Conservation (phyloP, 352 stramenopile genomes). For the Phytophthora gonapodyides region DNA sequence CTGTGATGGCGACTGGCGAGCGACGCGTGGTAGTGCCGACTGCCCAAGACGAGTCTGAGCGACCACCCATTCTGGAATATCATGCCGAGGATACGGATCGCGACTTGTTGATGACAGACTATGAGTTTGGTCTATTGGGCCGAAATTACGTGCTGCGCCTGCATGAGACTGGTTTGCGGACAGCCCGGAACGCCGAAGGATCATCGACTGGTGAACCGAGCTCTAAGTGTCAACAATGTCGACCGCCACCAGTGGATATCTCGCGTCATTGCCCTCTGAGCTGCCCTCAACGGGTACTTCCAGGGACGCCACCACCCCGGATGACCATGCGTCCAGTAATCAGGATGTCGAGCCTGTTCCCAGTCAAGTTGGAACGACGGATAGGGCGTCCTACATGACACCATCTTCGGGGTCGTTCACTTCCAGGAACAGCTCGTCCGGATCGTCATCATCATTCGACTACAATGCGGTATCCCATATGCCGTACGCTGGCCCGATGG, state of each 20-base stretch:
- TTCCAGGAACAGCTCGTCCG: conserved; percentile 4
- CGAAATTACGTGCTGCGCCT: background rate
- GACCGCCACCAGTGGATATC: background rate
- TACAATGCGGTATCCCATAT: too few species aligned
- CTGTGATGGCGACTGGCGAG: too few species aligned
- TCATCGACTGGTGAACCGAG: background rate
- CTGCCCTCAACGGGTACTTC: background rate
- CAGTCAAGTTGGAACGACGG: background rate
- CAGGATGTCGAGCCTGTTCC: too few species aligned
- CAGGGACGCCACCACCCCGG: background rate
- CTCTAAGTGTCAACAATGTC: background rate
- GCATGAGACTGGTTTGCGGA: background rate
- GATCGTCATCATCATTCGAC: background rate
- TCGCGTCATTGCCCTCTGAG: background rate
- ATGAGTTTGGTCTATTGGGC: background rate
- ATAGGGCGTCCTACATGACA: background rate
- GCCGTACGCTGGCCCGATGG: too few species aligned
- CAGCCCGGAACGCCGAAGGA: background rate
- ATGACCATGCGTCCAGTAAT: background rate
- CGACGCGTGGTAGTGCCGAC: too few species aligned
- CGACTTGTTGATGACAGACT: conserved; percentile 1
- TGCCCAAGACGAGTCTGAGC: background rate
- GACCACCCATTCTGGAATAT: background rate
- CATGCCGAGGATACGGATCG: background rate
- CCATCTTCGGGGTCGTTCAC: background rate